Conservation (phyloP, 2,329 filamentous ascomycete genomes). For the Sporothrix dimorphospora region DNA sequence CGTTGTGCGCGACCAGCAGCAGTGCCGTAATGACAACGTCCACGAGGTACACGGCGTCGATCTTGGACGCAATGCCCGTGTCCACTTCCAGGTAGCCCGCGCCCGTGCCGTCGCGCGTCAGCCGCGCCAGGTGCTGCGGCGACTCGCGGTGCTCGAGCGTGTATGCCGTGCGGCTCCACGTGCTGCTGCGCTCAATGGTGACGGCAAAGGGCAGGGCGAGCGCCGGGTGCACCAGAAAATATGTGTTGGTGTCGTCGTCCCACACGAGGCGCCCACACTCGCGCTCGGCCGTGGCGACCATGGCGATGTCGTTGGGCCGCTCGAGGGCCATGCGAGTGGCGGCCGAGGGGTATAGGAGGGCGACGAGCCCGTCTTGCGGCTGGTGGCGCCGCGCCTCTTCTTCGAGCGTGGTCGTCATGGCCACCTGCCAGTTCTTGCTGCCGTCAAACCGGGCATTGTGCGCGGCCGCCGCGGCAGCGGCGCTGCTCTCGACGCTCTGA, state of each 20-base stretch:
- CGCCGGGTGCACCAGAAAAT: conserved; percentile 67
- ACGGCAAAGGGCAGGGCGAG: conserved; percentile 66
- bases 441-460: conserved; percentile 43
- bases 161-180: conserved; percentile 65
- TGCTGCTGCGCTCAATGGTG: conserved; percentile 59
- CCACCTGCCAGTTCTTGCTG: conserved; percentile 60
- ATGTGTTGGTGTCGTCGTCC: conserved; percentile 62
- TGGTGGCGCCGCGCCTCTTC: conserved; percentile 56
- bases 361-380: conserved; percentile 66
- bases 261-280: conserved; percentile 75
- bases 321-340: conserved; percentile 67
- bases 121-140: conserved; percentile 61
- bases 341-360: conserved; percentile 68
- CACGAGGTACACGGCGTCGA: conserved; percentile 64
- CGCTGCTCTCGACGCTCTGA: conserved; percentile 30
- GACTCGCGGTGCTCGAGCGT: conserved; percentile 67
- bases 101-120: conserved; percentile 64
- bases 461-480: not conserved
- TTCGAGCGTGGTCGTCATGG: conserved; percentile 61
- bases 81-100: conserved; percentile 64
- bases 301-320: conserved; percentile 59
- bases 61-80: conserved; percentile 60
- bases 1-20: conserved; percentile 60
- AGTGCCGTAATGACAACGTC: conserved; percentile 65
- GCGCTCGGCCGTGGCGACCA: conserved; percentile 65